Conservation (phyloP, 306 rosid genomes). For the Citrullus amarus region DNA sequence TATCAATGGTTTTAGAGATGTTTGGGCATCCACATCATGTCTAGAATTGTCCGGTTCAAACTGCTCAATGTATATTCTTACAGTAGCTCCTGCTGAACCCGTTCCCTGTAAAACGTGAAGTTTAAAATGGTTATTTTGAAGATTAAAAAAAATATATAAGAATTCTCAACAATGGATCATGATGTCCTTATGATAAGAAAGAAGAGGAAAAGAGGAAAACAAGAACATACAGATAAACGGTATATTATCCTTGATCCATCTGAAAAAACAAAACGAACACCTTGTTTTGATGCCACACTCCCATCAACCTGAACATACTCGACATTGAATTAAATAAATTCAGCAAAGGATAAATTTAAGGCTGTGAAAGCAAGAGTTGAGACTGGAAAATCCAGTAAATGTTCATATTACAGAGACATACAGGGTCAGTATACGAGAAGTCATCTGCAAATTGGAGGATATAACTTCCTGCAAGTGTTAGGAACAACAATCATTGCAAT, state of each 20-base stretch:
- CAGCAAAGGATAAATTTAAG: background rate
- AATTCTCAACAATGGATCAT: background rate
- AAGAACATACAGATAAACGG: slow-evolving; percentile 72
- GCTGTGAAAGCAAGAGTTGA: background rate
- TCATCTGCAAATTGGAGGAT: slow-evolving; percentile 85
- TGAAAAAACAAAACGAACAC: slow-evolving; percentile 79
- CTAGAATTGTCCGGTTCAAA: slow-evolving; percentile 67
- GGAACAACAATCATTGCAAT: background rate
- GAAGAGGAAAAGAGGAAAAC: background rate
- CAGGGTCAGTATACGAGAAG: slow-evolving; percentile 78
- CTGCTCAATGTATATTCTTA: slow-evolving; percentile 85
- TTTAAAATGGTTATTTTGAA: background rate
- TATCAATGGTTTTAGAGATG: slow-evolving; percentile 72
- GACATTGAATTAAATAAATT: slow-evolving; percentile 1
- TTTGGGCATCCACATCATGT: slow-evolving; percentile 81
- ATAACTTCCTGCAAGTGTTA: slow-evolving; percentile 47
- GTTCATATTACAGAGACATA: slow-evolving; percentile 25
- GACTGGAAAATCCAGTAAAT: background rate
- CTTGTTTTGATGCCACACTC: slow-evolving; percentile 82
- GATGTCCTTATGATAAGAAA: background rate
- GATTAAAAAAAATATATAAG: background rate
- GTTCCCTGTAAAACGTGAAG: slow-evolving; percentile 51
- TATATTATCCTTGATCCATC: slow-evolving; percentile 95
- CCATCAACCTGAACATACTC: slow-evolving; percentile 61
- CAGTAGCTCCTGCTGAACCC: slow-evolving; percentile 96